These are phyloP conservation scores for Apiotrichum sp. DNA, from an alignment of 1,284 basidiomycete species.

Conservation along the genomic window DNA sequence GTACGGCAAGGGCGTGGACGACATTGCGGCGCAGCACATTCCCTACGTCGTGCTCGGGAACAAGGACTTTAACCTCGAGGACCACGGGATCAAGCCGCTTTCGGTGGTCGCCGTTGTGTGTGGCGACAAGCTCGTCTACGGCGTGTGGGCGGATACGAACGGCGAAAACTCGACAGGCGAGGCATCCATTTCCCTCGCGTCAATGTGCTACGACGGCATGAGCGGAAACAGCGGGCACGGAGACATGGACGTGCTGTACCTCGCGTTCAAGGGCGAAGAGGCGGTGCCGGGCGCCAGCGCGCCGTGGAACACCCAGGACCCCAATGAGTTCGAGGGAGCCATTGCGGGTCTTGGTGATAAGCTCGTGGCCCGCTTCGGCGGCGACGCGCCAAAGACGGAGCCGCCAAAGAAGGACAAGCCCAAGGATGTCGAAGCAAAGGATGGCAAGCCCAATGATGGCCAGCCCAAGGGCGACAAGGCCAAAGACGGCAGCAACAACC, in stretches of 20 bases:
- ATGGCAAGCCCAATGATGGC: no score
- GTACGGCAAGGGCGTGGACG: background rate
- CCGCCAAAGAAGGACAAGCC: no score
- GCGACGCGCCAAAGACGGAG: background rate
- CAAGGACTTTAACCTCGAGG: background rate
- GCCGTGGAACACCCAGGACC: background rate
- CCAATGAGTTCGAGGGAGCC: background rate
- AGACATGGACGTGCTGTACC: background rate
- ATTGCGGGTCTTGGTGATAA: background rate
- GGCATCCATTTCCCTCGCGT: background rate
- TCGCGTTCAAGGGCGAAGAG: background rate
- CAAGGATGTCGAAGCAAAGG: no score
- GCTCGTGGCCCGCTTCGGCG: background rate
- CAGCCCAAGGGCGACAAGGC: no score
- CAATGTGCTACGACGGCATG: background rate
- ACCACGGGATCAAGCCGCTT: background rate
- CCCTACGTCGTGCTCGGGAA: slow-evolving; percentile 1
- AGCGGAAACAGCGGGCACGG: background rate
- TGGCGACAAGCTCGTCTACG: slow-evolving; percentile 1
- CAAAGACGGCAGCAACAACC: no score
- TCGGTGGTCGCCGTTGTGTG: background rate
- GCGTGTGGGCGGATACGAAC: slow-evolving; percentile 1
- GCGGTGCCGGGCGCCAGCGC: background rate
- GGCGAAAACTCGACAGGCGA: background rate
- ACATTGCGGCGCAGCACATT: background rate